A percentile compares a stretch with the other conserved stretches of the same genome.
Conservation (phyloP, 1,139 yeast species). For the Kazachstania sp. region DNA sequence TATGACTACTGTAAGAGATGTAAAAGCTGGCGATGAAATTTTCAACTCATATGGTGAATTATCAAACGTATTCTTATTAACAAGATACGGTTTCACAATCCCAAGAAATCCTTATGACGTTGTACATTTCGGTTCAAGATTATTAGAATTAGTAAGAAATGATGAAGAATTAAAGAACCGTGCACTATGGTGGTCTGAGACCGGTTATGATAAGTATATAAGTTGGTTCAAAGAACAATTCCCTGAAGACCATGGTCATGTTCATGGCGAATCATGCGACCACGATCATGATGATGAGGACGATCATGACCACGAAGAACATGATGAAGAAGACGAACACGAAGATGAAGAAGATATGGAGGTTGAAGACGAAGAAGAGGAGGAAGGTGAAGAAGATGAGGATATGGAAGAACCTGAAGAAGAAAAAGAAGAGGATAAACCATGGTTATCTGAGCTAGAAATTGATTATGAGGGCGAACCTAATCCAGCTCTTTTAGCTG, state of each 20-base stretch:
- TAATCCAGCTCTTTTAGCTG: slow-evolving; percentile 3
- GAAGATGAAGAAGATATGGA: slow-evolving; percentile 1
- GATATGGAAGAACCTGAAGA: slow-evolving; percentile 9
- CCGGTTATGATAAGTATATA: slow-evolving; percentile 38
- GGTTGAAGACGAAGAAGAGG: neutral
- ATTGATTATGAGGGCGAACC: slow-evolving; percentile 7
- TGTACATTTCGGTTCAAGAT: slow-evolving; percentile 39
- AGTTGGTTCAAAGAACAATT: slow-evolving; percentile 23
- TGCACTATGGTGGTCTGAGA: slow-evolving; percentile 55
- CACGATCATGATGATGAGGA: slow-evolving; percentile 3
- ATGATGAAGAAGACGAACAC: slow-evolving; percentile 2
- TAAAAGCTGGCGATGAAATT: slow-evolving; percentile 47
- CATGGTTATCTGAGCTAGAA: slow-evolving; percentile 6
- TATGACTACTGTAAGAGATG: slow-evolving; percentile 38
- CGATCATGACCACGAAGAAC: neutral
- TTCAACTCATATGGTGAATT: slow-evolving; percentile 74
- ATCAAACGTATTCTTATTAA: slow-evolving; percentile 54
- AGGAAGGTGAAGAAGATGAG: slow-evolving; percentile 2
- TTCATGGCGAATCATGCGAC: slow-evolving; percentile 4
- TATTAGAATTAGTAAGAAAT: neutral
- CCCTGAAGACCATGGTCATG: slow-evolving; percentile 8
- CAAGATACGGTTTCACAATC: slow-evolving; percentile 68
- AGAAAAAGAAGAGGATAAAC: slow-evolving; percentile 4
- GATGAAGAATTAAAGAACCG: slow-evolving; percentile 37
- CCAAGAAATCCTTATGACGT: slow-evolving; percentile 49